Evolutionary conservation across 495 filamentous ascomycete genomes (phyloP).

Genomic region (Jackrogersella minutella): DNA sequence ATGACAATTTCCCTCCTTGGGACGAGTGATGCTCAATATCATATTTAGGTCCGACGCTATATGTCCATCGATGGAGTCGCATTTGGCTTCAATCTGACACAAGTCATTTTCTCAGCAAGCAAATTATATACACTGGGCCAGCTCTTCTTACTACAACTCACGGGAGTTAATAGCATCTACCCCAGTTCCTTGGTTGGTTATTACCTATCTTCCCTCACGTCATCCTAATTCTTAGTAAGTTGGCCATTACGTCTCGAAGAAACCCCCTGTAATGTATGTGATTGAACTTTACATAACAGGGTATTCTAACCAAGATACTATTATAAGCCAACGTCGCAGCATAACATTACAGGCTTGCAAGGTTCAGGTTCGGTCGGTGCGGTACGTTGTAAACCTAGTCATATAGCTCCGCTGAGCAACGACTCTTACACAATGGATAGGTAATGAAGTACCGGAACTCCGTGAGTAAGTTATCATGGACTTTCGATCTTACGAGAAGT

Average conservation of each 20-base stretch:
- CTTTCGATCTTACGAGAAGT: neutral
- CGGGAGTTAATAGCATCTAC: neutral
- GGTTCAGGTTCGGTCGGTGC: conserved; percentile 23
- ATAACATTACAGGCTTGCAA: conserved; percentile 2
- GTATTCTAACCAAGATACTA: neutral
- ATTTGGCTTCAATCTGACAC: conserved; percentile 27
- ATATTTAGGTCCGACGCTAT: conserved; percentile 14
- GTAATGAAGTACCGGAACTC: conserved; percentile 33
- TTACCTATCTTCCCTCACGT: neutral
- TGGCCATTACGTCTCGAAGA: neutral
- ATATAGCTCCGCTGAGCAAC: neutral
- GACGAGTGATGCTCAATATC: conserved; percentile 6
- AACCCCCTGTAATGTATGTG: conserved; percentile 14
- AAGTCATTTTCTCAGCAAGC: neutral
- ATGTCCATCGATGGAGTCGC: neutral
- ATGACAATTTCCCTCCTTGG: conserved; percentile 2
- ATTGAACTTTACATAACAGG: conserved; percentile 13
- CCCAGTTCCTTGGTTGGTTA: neutral
- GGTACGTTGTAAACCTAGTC: conserved; percentile 25
- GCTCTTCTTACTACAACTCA: neutral
- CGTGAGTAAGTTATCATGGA: conserved; percentile 9
- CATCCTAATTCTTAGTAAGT: neutral
- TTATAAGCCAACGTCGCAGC: neutral
- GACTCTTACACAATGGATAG: neutral
- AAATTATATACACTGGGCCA: neutral